phyloP scores from a whole-genome alignment of 345 rosid species.

The Rubroshorea leprosula region DNA sequence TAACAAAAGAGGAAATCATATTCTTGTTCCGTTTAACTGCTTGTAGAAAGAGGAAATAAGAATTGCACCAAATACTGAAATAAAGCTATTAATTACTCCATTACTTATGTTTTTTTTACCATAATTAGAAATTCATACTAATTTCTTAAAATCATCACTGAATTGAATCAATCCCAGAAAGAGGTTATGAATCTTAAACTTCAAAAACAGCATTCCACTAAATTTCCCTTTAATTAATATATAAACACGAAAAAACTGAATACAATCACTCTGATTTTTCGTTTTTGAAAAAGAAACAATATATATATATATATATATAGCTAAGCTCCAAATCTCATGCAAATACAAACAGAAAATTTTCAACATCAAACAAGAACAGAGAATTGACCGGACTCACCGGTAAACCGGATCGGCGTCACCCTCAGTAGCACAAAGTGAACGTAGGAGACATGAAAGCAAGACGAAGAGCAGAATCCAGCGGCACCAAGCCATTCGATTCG shows the following conservation, averaged over 20 bases:
- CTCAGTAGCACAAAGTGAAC: constrained; percentile 45
- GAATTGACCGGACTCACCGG: constrained; percentile 35
- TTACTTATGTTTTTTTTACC: not conserved
- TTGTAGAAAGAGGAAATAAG: not conserved
- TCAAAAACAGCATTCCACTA: not conserved
- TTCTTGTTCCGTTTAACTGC: too few relatives aligned
- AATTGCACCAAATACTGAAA: too few relatives aligned
- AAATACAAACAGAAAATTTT: not conserved
- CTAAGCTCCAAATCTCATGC: constrained; percentile 17
- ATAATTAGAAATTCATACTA: not conserved
- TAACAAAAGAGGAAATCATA: constrained; percentile 20
- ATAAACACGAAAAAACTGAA: not conserved
- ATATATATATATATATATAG: not conserved
- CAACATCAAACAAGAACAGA: not conserved
- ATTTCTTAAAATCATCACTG: not conserved
- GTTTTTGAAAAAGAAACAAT: not conserved
- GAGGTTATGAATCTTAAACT: not conserved
- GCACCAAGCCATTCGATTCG: constrained; percentile 33
- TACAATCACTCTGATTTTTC: too few relatives aligned
- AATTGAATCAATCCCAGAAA: not conserved
- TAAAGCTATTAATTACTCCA: not conserved
- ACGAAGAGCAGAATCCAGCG: constrained; percentile 33
- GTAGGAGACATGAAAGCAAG: constrained; percentile 23
- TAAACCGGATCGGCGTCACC: constrained; percentile 91
- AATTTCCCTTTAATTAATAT: too few relatives aligned